Percentiles rank a stretch among this genome's conserved stretches.
These are phyloP conservation scores for Crithidia bombi DNA, from an alignment of 208 protist species.

Conservation along the genomic window DNA sequence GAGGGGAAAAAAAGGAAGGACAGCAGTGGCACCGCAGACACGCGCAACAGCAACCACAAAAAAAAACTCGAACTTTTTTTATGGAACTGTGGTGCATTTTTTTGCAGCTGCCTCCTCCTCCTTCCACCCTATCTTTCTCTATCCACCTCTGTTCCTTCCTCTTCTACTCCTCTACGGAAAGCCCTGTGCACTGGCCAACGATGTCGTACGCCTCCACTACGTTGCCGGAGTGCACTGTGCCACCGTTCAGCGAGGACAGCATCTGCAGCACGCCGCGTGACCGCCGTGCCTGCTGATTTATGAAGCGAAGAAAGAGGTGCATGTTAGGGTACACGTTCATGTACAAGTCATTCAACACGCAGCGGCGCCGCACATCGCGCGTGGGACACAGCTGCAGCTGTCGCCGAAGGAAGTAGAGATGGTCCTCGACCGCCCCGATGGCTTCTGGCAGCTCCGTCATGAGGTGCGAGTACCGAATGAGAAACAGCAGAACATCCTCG, in stretches of 20 bases:
- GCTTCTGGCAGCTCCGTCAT: conserved; percentile 56
- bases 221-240: conserved; percentile 65
- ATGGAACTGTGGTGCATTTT: too few species aligned
- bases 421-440: conserved; percentile 52
- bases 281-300: conserved; percentile 44
- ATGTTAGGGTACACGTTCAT: conserved; percentile 76
- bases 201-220: conserved; percentile 64
- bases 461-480: conserved; percentile 37
- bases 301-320: conserved; percentile 61
- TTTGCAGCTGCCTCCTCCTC: too few species aligned
- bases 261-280: conserved; percentile 56
- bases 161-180: conserved; percentile 5
- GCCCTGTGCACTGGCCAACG: conserved; percentile 46
- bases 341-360: conserved; percentile 72
- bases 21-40: too few species aligned
- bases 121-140: too few species aligned
- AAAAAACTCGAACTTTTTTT: too few species aligned
- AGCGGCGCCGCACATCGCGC: conserved; percentile 44
- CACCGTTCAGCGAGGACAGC: conserved; percentile 38
- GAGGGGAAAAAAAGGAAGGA: too few species aligned
- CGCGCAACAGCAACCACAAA: too few species aligned
- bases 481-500: conserved; percentile 63
- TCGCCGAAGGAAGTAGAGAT: conserved; percentile 46
- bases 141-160: neutral
- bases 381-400: conserved; percentile 62